These are phyloP conservation scores for Aspergillus cavernicola DNA, from an alignment of 495 filamentous ascomycete genomes.

Conservation along the genomic window DNA sequence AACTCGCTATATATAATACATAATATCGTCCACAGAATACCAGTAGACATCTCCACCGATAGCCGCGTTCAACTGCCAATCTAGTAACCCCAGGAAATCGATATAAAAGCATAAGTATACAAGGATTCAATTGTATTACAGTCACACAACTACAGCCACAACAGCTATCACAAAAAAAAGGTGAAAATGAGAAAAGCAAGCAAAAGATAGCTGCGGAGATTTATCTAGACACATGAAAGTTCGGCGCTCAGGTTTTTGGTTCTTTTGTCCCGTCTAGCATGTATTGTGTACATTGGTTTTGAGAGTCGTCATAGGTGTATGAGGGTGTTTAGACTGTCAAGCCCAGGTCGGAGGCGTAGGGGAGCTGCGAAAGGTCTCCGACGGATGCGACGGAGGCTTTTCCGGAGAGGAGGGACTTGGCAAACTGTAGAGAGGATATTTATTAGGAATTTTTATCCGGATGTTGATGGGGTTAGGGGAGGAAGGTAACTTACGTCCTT, in stretches of 20 bases:
- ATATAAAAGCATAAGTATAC: conserved; percentile 13
- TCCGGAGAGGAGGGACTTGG: conserved; percentile 76
- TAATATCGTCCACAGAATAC: too few species aligned
- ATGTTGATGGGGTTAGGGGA: not conserved
- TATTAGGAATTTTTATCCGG: not conserved
- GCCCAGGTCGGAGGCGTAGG: conserved; percentile 90
- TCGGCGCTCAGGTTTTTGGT: not conserved
- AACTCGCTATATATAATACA: too few species aligned
- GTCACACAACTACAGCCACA: conserved; percentile 43
- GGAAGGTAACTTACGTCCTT: conserved; percentile 72
- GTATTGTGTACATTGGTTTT: conserved; percentile 39
- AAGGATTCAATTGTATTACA: conserved; percentile 46
- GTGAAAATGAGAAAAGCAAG: conserved; percentile 15
- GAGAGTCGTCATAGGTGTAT: conserved; percentile 1
- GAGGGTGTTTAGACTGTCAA: conserved; percentile 72
- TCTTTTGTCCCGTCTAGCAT: conserved; percentile 37
- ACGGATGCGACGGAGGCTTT: conserved; percentile 86
- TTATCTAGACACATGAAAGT: conserved; percentile 10
- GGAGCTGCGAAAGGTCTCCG: conserved; percentile 83
- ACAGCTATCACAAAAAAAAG: conserved; percentile 34
- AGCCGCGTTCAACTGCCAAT: too few species aligned
- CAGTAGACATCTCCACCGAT: too few species aligned
- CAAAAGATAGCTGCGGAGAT: conserved; percentile 17
- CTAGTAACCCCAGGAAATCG: not conserved
- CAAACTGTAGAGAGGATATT: conserved; percentile 51